These are phyloP conservation scores for Cladobotryum mycophilum DNA, from an alignment of 2,329 filamentous ascomycete species.

Conservation along the genomic window DNA sequence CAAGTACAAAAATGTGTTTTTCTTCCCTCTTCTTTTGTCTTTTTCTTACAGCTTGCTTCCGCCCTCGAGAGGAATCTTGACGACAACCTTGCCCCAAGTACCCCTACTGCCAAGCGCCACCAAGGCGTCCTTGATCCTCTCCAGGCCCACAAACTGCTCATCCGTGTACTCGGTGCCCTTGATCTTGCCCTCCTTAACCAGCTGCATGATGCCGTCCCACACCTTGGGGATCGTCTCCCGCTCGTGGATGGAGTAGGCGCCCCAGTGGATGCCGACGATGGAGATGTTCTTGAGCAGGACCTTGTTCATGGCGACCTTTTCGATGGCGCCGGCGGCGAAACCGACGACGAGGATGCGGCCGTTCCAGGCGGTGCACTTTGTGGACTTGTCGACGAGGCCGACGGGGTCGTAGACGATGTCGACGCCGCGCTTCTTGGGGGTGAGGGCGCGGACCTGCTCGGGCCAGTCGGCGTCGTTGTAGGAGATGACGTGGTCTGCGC, in stretches of 20 bases:
- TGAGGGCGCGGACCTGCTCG: conserved; percentile 68
- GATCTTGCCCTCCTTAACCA: conserved; percentile 75
- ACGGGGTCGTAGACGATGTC: conserved; percentile 96
- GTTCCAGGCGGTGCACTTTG: conserved; percentile 93
- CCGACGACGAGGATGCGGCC: conserved; percentile 81
- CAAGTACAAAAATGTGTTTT: too few species aligned
- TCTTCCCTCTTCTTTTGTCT: neutral
- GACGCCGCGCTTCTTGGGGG: conserved; percentile 64
- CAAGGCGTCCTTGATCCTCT: conserved; percentile 70
- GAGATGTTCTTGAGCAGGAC: conserved; percentile 90
- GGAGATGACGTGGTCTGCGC: conserved; percentile 77
- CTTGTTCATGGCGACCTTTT: conserved; percentile 89
- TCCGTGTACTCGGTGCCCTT: conserved; percentile 77
- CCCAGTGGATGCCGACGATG: conserved; percentile 88
- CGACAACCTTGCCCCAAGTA: conserved; percentile 95
- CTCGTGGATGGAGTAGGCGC: conserved; percentile 71
- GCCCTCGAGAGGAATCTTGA: conserved; percentile 68
- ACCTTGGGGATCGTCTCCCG: conserved; percentile 62
- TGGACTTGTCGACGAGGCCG: conserved; percentile 76
- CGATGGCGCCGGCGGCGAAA: conserved; percentile 69
- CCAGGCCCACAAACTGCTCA: conserved; percentile 74
- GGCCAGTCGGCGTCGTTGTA: conserved; percentile 63
- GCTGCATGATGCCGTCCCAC: conserved; percentile 74
- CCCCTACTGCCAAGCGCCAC: conserved; percentile 70
- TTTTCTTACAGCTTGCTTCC: conserved; percentile 46